Evolutionary conservation across 106 monocot species (phyloP).

Genomic region (Dendrobium nobile): DNA sequence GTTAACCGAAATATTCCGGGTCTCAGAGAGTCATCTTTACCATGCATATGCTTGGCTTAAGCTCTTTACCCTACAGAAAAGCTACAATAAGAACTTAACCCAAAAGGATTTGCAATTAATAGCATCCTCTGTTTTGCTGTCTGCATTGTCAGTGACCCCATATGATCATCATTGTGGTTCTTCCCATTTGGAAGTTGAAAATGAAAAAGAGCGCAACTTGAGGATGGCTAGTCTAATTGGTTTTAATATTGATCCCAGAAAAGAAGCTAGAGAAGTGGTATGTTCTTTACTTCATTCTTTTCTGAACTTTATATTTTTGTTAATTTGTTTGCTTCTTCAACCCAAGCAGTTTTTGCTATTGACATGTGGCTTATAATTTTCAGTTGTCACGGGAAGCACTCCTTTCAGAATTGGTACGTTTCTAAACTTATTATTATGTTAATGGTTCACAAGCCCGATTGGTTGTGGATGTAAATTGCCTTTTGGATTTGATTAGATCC

Average conservation of each 20-base stretch:
- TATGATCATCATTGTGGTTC: constrained; percentile 73
- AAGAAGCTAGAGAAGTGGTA: constrained; percentile 77
- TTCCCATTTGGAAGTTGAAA: constrained; percentile 89
- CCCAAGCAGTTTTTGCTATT: no score
- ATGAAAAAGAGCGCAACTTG: constrained; percentile 82
- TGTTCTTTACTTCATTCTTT: constrained; percentile 11
- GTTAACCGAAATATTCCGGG: constrained; percentile 89
- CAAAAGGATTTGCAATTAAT: constrained; percentile 94
- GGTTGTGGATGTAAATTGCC: no score
- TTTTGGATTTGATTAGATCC: no score
- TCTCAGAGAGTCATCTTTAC: constrained; percentile 82
- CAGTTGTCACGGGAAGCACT: constrained; percentile 84
- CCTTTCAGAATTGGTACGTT: constrained; percentile 71
- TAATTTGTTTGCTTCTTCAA: neutral
- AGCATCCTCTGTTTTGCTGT: constrained; percentile 88
- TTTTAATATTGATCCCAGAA: constrained; percentile 71
- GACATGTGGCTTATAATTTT: constrained; percentile 11
- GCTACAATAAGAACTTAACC: constrained; percentile 85
- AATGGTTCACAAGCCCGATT: neutral
- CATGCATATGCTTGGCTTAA: constrained; percentile 98
- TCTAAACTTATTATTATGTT: neutral
- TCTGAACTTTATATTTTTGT: neutral
- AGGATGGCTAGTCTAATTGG: constrained; percentile 77
- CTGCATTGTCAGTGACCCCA: constrained; percentile 78
- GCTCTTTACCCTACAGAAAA: constrained; percentile 80